Percentiles rank a stretch among this genome's conserved stretches.
These are phyloP conservation scores for Sphagnum magellanicum DNA, from an alignment of 228 moss, liverwort and hornwort genomes.

Conservation along the genomic window DNA sequence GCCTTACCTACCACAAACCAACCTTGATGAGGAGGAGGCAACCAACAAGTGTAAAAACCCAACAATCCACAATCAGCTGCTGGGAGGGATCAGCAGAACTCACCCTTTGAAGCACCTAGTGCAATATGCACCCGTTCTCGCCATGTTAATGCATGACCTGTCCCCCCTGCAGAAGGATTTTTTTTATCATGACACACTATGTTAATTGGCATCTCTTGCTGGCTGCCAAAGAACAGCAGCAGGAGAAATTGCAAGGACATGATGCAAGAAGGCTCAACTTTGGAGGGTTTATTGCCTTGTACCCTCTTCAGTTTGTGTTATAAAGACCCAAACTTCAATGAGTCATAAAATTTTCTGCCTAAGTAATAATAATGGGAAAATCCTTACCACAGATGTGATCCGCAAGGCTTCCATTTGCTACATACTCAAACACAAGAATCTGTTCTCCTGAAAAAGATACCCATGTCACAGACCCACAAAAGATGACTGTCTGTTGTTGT, in stretches of 20 bases:
- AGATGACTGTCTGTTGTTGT: background rate
- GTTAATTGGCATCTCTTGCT: too few species aligned
- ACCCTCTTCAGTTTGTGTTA: too few species aligned
- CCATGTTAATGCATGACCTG: slow-evolving; percentile 56
- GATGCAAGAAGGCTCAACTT: too few species aligned
- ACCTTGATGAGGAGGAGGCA: background rate
- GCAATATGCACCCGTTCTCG: slow-evolving; percentile 67
- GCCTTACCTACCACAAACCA: too few species aligned
- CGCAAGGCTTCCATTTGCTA: slow-evolving; percentile 63
- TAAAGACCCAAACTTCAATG: too few species aligned
- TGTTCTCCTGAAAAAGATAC: slow-evolving; percentile 38
- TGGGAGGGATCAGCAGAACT: background rate
- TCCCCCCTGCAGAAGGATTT: slow-evolving; percentile 26
- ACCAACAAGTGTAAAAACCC: background rate
- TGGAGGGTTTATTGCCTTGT: too few species aligned
- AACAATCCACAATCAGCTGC: background rate
- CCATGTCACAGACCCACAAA: background rate
- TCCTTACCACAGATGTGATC: slow-evolving; percentile 60
- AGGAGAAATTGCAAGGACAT: too few species aligned
- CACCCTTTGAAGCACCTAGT: slow-evolving; percentile 58
- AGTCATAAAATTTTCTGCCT: too few species aligned
- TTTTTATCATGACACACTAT: background rate
- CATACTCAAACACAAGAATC: slow-evolving; percentile 64
- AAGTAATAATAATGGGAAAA: too few species aligned
- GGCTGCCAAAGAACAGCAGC: too few species aligned